Base-by-base conservation (phyloP, 2,329 filamentous ascomycete species). In the Gnomoniopsis sp. region DNA sequence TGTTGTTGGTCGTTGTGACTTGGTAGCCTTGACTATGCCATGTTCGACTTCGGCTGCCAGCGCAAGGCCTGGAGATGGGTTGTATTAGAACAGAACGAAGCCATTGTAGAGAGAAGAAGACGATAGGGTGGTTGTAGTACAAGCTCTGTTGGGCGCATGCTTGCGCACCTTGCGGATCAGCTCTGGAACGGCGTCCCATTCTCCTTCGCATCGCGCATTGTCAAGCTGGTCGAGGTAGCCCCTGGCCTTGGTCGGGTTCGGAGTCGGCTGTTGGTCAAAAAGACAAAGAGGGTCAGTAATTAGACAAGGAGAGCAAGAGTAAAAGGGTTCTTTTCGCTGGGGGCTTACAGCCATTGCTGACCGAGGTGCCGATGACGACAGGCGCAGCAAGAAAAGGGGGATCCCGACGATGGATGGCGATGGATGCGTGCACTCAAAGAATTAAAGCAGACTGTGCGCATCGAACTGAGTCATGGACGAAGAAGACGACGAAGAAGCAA, bases 111-210 rank as follows among this genome's bases (percentile, higher is more conserved):
- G 30, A 44, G 49, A 64, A 57, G 34, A 50, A 49, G n/a, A 36
- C 30, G 46, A 57, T 49, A 49, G 15, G 57, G 59, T 53, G 47
- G 49, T 60, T 52, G 61, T 70, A 85, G 67, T 88, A 97, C 93
- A 96, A 75, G 85, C 84, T 73, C 90, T 85, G 62, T 90, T 85
- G 44, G 92, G 88, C 67, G 92, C 90, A 82, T 99, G 93, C 75
- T 99, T 98, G 69, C 89, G 89, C 69, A 98, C 84, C 76, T 99
- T 99, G 72, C 93, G 87, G 68, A 95, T 88, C 63, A 96, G 83
- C 76, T 98, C 93, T 26, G 91, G 90, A 33, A 98, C 83, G 33
- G 90, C 86, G 65, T 86, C 81, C 95, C 95, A 99, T 72, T 87
- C 88, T 54, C 89, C 92, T 68, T 93, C 87, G 74, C 91, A 96